Evolutionary conservation across 345 rosid genomes (phyloP).

Genomic region (Syzygium aromaticum): DNA sequence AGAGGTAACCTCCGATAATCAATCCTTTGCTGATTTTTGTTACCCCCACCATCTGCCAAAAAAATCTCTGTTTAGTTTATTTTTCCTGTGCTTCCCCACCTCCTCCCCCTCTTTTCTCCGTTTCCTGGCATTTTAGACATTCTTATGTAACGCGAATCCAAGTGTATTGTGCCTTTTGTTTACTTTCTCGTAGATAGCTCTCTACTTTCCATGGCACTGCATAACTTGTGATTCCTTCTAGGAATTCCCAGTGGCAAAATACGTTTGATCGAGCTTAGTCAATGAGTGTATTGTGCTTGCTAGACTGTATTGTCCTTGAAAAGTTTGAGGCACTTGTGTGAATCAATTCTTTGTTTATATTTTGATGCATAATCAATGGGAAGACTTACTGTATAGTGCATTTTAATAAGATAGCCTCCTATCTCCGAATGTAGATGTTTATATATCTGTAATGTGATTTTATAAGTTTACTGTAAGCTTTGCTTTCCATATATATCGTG

Average conservation of each 20-base stretch:
- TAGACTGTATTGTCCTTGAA: background rate
- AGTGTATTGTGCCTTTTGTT: background rate
- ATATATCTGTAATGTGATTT: no score
- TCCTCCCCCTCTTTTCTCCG: background rate
- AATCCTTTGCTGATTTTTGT: background rate
- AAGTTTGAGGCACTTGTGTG: background rate
- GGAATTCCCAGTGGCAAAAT: background rate
- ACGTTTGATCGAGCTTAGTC: background rate
- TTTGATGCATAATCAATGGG: background rate
- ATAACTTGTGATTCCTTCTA: background rate
- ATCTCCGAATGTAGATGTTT: no score
- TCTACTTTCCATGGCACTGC: background rate
- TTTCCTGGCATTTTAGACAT: background rate
- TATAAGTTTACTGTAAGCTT: no score
- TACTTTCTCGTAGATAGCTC: background rate
- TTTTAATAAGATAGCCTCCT: background rate
- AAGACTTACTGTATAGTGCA: background rate
- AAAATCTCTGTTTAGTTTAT: background rate
- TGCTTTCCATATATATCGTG: background rate
- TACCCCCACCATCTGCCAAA: background rate
- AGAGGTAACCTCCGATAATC: constrained; percentile 49
- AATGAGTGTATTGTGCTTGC: background rate
- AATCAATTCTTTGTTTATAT: background rate
- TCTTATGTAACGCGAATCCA: background rate
- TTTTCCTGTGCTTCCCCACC: background rate